Evolutionary conservation across 768 basidiomycete genomes (phyloP), one percentile per base, ranked within the genome.

Genomic region (Sarcomyxa edulis): DNA sequence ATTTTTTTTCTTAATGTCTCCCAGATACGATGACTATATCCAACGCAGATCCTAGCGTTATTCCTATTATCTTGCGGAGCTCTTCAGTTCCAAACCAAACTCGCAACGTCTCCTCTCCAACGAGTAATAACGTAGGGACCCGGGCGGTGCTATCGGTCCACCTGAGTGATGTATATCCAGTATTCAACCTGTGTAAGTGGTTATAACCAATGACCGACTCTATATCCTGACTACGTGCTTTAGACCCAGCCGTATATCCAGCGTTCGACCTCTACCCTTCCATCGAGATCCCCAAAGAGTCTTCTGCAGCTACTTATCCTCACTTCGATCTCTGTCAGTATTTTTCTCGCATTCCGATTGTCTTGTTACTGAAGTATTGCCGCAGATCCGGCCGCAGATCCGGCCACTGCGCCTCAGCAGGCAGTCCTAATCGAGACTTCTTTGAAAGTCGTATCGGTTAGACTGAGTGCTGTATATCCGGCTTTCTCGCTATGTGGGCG

Each of bases 231-330:
- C 18, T 15, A 35, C 36, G 32, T 15, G 9, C 10, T n/a, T 20
- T 32, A 69, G 69, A 69, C 43, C 61, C 61, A 3, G 43, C 56
- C 16, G 40, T 64, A 29, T 71, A 70, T 45, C 69, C 73, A 24
- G 41, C 64, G 45, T 55, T 71, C 35, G 50, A 60, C 37, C 52
- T 68, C 27, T 72, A 66, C 47, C 68, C 65, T 16, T 8, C n/a
- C n/a, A n/a, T n/a, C n/a, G n/a, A n/a, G n/a, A n/a, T n/a, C n/a
- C n/a, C n/a, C n/a, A n/a, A n/a, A n/a, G n/a, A n/a, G n/a, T n/a
- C n/a, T n/a, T n/a, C n/a, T n/a, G n/a, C n/a, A n/a, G n/a, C n/a
- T n/a, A n/a, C n/a, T n/a, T n/a, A n/a, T n/a, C n/a, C n/a, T n/a
- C n/a, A n/a, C n/a, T n/a, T n/a, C n/a, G n/a, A n/a, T n/a, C n/a